Conservation (phyloP, 1,139 yeast genomes). For the Blastobotrys raffinosifermentans region DNA sequence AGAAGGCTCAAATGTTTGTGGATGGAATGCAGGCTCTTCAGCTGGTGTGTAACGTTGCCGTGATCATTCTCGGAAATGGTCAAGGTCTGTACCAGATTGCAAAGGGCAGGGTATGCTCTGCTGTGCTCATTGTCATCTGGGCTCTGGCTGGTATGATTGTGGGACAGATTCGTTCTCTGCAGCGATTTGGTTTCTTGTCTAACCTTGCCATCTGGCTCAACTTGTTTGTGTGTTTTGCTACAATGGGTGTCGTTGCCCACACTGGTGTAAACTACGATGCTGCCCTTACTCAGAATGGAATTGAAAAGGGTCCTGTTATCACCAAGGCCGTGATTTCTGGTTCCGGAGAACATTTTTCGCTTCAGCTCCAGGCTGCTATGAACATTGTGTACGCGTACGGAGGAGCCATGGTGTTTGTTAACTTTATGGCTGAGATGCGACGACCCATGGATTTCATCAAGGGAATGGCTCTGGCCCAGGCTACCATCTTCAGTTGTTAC, state of each 20-base stretch:
- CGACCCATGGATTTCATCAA: slow-evolving; percentile 44
- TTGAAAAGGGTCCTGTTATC: slow-evolving; percentile 20
- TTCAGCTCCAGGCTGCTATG: slow-evolving; percentile 37
- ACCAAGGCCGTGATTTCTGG: slow-evolving; percentile 27
- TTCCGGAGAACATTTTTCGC: slow-evolving; percentile 24
- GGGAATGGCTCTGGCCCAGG: slow-evolving; percentile 41
- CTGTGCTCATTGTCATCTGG: slow-evolving; percentile 39
- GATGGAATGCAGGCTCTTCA: slow-evolving; percentile 39
- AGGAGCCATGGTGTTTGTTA: slow-evolving; percentile 43
- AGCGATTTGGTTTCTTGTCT: slow-evolving; percentile 39
- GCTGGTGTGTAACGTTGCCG: slow-evolving; percentile 40
- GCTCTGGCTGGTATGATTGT: slow-evolving; percentile 39
- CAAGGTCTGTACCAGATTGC: slow-evolving; percentile 40
- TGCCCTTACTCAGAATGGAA: slow-evolving; percentile 26
- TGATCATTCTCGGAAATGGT: slow-evolving; percentile 38
- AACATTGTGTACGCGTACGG: slow-evolving; percentile 45
- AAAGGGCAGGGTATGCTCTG: slow-evolving; percentile 36
- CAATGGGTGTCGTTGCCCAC: slow-evolving; percentile 38
- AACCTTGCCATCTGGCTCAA: slow-evolving; percentile 44
- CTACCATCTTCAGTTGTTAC: slow-evolving; percentile 37
- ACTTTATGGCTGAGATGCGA: slow-evolving; percentile 43
- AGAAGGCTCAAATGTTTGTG: slow-evolving; percentile 28
- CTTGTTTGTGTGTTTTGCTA: slow-evolving; percentile 37
- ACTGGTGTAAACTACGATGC: slow-evolving; percentile 34
- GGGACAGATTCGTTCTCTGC: slow-evolving; percentile 39